These are phyloP conservation scores for Podospora australis DNA, from an alignment of 495 filamentous ascomycete genomes.

Conservation along the genomic window DNA sequence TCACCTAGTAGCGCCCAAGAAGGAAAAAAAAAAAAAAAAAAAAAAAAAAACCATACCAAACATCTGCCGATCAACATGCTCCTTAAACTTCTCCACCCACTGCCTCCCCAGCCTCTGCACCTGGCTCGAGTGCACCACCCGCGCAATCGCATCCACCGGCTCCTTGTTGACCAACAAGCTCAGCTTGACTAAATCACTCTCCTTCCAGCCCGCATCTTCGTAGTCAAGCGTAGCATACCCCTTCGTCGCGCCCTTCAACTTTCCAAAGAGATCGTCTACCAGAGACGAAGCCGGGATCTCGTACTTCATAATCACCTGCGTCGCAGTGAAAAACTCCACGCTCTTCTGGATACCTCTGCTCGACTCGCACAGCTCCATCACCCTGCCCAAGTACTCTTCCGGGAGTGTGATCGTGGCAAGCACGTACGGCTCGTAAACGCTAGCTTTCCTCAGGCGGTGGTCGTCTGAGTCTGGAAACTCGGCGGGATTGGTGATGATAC, in stretches of 20 bases:
- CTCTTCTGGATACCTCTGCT: conserved; percentile 82
- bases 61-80: conserved; percentile 91
- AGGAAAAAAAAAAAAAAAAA: background rate
- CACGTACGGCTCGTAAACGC: conserved; percentile 80
- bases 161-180: conserved; percentile 88
- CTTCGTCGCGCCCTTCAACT: conserved; percentile 80
- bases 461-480: conserved; percentile 74
- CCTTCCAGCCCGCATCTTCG: conserved; percentile 84
- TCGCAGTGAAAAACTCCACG: conserved; percentile 85
- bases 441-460: conserved; percentile 44
- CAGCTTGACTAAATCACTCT: conserved; percentile 77
- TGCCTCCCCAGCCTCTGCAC: conserved; percentile 65
- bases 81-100: conserved; percentile 96
- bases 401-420: conserved; percentile 82
- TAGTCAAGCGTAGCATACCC: conserved; percentile 80
- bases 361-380: conserved; percentile 89
- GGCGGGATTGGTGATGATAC: conserved; percentile 75
- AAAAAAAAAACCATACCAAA: conserved; percentile 42
- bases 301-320: conserved; percentile 93
- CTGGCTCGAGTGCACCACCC: conserved; percentile 78
- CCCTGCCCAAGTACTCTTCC: conserved; percentile 86
- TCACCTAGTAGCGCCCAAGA: background rate
- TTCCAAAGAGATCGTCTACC: conserved; percentile 96
- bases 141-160: conserved; percentile 89
- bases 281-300: conserved; percentile 78